Evolutionary conservation across 1,284 basidiomycete genomes (phyloP), one percentile per base, ranked within the genome.

Genomic region (Cystobasidium sp.): DNA sequence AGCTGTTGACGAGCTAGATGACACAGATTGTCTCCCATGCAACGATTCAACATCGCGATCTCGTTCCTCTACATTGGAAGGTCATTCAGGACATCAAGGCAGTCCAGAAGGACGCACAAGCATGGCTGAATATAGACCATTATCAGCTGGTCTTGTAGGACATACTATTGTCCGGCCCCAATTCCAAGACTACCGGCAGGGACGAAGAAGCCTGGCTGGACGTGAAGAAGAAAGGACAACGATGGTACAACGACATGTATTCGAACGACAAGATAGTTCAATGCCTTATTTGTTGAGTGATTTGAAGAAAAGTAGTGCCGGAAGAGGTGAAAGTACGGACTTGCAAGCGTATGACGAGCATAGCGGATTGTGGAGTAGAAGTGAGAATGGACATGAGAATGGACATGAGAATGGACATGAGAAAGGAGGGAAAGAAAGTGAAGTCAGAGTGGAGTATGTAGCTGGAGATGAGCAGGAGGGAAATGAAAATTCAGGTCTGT

Each of bases 1-100:
- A 59, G 84, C 85, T 39, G 81, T 82, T 24, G 81, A 82, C 68
- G 81, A 81, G 66, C 46, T 82, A 66, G 70, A 76, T 44, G 76
- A 77, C 24, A 16, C 37, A 5, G 69, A 72, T 20, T 22, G 37
- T 6, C 47, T 70, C 3, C 68, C 68, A 14, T 61, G 22, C 14
- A 24, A 59, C 31, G 68, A 59, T 43, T 65, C 46, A n/a, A 39
- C 14, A 3, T 14, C 55, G 3, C 52, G 66, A 22, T 44, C 52
- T 59, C 66, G 66, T 20, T 68, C 66, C 1, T 68, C 66, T 53
- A 66, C 24, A 2, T 14, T 39, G 20, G 61, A 52, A 37, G 49
- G 64, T 14, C 47, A 51, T 55, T 18, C 24, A 12, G 39, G 39
- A 31, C 64, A 55, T 52, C 49, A 52, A 67, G 39, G 47, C 6